These are phyloP conservation scores for Sphagnum magellanicum DNA, from an alignment of 228 moss, liverwort and hornwort species.

Conservation along the genomic window DNA sequence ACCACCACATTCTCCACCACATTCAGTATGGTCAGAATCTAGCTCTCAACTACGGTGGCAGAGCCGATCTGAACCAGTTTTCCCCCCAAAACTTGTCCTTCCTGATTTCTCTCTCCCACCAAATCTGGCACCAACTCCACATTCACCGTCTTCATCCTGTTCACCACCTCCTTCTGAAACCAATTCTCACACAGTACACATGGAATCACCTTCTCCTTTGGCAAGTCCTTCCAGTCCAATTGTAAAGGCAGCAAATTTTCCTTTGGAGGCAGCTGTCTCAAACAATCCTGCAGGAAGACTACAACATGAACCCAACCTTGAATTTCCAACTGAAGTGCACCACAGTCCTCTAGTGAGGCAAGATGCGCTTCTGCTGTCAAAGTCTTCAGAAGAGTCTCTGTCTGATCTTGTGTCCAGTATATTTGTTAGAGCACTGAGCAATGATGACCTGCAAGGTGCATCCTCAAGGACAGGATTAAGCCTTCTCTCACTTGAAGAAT, in stretches of 20 bases:
- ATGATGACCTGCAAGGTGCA: not conserved
- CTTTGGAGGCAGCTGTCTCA: no score
- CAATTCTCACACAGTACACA: not conserved
- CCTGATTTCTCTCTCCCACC: constrained; percentile 46
- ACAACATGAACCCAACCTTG: no score
- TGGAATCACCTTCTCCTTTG: not conserved
- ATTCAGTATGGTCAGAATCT: constrained; percentile 22
- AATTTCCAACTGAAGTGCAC: no score
- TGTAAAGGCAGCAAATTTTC: no score
- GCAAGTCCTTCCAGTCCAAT: not conserved
- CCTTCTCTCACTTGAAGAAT: no score
- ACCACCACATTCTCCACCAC: constrained; percentile 40
- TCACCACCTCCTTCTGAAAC: not conserved
- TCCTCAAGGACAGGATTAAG: no score
- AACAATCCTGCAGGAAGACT: no score
- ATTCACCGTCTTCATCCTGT: not conserved
- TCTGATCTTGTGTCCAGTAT: no score
- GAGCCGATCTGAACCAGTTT: constrained; percentile 18
- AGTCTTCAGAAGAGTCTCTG: no score
- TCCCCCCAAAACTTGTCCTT: constrained; percentile 4
- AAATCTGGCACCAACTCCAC: constrained; percentile 15
- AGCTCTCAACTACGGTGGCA: constrained; percentile 32
- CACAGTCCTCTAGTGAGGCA: no score
- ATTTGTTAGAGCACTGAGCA: not conserved
- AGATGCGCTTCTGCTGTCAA: no score